Evolutionary conservation across 129 eudicot species (phyloP), one percentile per base, ranked within the genome.

Genomic region (Silybum marianum): DNA sequence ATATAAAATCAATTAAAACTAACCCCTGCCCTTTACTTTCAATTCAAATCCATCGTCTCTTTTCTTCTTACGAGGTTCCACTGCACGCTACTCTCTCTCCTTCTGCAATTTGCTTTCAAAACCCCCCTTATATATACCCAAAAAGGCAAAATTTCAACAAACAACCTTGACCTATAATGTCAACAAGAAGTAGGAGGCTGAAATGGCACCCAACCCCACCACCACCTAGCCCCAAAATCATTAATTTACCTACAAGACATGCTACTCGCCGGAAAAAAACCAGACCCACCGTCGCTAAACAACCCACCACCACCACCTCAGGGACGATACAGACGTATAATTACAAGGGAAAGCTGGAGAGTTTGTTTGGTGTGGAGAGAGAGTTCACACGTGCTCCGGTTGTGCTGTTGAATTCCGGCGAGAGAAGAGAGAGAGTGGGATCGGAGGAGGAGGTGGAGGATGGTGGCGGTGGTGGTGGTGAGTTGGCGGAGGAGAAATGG

Each of bases 171-270:
- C 77, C 38, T 46, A 77, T 18, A 26, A 87, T 85, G 90, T 83
- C 88, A 77, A 75, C 90, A 58, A 76, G 84, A 75, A 78, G 26
- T 23, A 84, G 91, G 39, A 90, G 82, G 51, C 71, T 90, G 34
- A 92, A 86, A 81, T 86, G 95, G 92, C 88, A 88, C 44, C 89
- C 91, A 44, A 83, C 88, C 19, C 91, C 88, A 76, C 93, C 96
- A 16, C 96, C 96, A 42, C 94, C 96, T 0, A 88, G 83, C 77
- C 97, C 97, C 16, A 90, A 88, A 75, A 89, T 92, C 87, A 93
- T 94, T 78, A 88, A 94, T 88, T 78, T 95, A 4, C 97, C 97
- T 21, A 87, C 91, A 22, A 38, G 91, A 4, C 72, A 71, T 30
- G 63, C 46, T 38, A 51, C 83, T 68, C 93, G 90, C 86, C 88